Base-by-base conservation (phyloP, 1,284 basidiomycete species). In the Heterobasidion irregulare region DNA sequence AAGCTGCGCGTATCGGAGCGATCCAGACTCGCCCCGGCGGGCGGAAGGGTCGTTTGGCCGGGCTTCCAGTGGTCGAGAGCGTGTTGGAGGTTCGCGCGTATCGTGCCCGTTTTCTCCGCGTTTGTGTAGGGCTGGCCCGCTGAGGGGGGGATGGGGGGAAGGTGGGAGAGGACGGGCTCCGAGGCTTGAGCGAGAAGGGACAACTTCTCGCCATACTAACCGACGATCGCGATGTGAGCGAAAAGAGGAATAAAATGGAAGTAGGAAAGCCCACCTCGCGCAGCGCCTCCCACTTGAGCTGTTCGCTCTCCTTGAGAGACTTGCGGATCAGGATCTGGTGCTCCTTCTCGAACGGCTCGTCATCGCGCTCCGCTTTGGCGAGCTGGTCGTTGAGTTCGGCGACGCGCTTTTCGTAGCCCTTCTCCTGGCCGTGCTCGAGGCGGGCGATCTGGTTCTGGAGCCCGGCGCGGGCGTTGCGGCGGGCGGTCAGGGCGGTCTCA, bases 1-100 rank as follows among this genome's bases (percentile, higher is more conserved):
- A 92, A 92, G 66, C 84, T 88, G 54, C 79, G 79, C 0, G 86
- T 88, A 62, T 92, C 84, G 2, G 83, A 86, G 58, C 83, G 74
- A 53, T 75, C 75, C 43, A 89, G 73, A 62, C 85, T 82, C n/a
- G 74, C 69, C 6, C 72, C 72, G 16, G 70, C 60, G 12, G 61
- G 59, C 8, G 75, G 76, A 15, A 89, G 73, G 33, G 74, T 75
- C 59, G 79, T 76, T 56, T 80, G 75, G 0, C 88, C 88, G 2
- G 81, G 79, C 63, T 78, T 80, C 70, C 87, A 91, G 59, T 83
- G 78, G 66, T 92, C 89, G 36, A 92, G 71, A 0, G 87, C 84
- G 36, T 80, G 75, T 66, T 92, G 89, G 13, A 92, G 75, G n/a
- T 84, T 78, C 8, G 85, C 86, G 41, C 89, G 81, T 26, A 82